A percentile compares a stretch with the other conserved stretches of the same genome.
phyloP scores from a whole-genome alignment of 495 filamentous ascomycete genomes.

The Penicillium coprophilum region DNA sequence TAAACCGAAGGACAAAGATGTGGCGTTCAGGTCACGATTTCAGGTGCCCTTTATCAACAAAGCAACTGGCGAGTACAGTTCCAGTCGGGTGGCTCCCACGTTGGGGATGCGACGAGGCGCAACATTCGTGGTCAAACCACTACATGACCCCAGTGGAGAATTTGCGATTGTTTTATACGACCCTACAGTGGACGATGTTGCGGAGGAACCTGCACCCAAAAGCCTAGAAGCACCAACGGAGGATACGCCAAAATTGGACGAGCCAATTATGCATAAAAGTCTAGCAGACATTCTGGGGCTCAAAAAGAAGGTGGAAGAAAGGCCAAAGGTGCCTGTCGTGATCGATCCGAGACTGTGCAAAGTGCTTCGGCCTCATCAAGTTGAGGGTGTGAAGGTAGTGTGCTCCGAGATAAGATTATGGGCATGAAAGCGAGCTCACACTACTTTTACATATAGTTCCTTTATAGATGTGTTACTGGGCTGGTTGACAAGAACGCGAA shows the following conservation, averaged over 20 bases:
- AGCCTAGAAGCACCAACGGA: conserved; percentile 53
- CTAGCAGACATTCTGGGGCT: conserved; percentile 94
- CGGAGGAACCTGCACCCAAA: conserved; percentile 54
- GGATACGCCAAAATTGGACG: conserved; percentile 64
- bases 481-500: conserved; percentile 92
- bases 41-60: conserved; percentile 86
- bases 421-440: conserved; percentile 5
- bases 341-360: conserved; percentile 92
- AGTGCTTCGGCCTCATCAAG: conserved; percentile 92
- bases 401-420: background rate
- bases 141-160: conserved; percentile 94
- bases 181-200: conserved; percentile 86
- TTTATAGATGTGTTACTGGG: conserved; percentile 91
- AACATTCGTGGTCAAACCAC: conserved; percentile 80
- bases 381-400: conserved; percentile 86
- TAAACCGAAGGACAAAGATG: conserved; percentile 82
- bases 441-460: conserved; percentile 53
- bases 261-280: conserved; percentile 85
- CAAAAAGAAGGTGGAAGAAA: conserved; percentile 78
- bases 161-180: conserved; percentile 97
- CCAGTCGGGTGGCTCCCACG: conserved; percentile 76
- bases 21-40: conserved; percentile 79
- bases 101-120: conserved; percentile 82
- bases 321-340: conserved; percentile 90
- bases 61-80: conserved; percentile 64